Conservation (phyloP, 768 basidiomycete genomes). For the Cyathus striatus region DNA sequence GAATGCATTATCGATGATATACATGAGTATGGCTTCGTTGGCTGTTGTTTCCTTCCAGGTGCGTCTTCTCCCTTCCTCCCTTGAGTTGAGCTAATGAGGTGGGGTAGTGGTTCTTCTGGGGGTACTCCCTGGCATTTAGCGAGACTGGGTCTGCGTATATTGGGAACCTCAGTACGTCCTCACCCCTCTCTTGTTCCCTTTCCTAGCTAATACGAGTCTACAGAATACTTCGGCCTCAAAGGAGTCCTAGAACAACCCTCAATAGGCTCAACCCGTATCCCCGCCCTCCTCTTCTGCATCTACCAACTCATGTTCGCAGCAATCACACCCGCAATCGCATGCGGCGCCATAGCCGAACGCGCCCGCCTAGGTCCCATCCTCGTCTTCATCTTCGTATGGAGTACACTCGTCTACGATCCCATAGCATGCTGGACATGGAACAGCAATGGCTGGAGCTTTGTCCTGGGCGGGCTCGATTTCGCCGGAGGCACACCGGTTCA, state of each 20-base stretch:
- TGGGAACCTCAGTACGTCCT: constrained; percentile 71
- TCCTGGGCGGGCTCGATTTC: constrained; percentile 83
- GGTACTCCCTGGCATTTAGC: constrained; percentile 88
- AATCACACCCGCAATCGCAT: constrained; percentile 84
- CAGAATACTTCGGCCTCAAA: constrained; percentile 81
- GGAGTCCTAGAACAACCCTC: constrained; percentile 74
- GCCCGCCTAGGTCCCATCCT: constrained; percentile 80
- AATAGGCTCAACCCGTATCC: constrained; percentile 65
- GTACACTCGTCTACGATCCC: constrained; percentile 86
- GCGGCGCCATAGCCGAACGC: constrained; percentile 92
- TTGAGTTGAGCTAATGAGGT: constrained; percentile 1
- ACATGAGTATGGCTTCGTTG: constrained; percentile 67
- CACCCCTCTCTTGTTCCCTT: constrained; percentile 1
- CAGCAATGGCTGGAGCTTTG: constrained; percentile 65
- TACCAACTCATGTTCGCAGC: too few relatives aligned
- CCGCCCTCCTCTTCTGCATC: constrained; percentile 37
- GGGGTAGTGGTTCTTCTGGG: constrained; percentile 96
- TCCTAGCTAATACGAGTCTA: constrained; percentile 1
- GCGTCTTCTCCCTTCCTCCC: constrained; percentile 11
- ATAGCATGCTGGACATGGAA: constrained; percentile 99
- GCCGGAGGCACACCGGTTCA: constrained; percentile 97
- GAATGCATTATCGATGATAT: constrained; percentile 93
- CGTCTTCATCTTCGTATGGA: constrained; percentile 89
- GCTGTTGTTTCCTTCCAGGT: constrained; percentile 86
- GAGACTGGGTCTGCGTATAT: constrained; percentile 73